These are phyloP conservation scores for Syzygium aromaticum DNA, from an alignment of 345 rosid species.

Conservation along the genomic window DNA sequence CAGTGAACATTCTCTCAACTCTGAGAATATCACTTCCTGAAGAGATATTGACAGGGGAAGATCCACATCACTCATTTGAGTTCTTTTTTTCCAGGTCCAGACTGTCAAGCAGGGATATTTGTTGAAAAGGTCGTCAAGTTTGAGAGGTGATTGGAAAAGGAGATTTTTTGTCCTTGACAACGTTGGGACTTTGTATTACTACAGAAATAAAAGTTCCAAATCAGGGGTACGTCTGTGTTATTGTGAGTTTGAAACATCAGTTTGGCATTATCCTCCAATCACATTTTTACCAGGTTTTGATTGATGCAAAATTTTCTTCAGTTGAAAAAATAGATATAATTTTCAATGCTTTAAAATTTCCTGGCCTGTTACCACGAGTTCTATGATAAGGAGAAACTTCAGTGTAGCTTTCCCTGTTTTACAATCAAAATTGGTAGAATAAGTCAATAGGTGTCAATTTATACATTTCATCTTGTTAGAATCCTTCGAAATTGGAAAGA, in stretches of 20 bases:
- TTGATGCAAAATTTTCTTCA: not conserved
- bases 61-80: not conserved
- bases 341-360: not conserved
- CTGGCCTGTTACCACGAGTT: not conserved
- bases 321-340: not conserved
- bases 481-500: not conserved
- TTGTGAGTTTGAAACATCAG: not conserved
- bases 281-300: not conserved
- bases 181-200: slow-evolving; percentile 69
- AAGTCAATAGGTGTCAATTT: not conserved
- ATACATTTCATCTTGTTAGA: not conserved
- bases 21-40: not conserved
- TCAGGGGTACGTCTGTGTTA: slow-evolving; percentile 34
- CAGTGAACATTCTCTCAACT: not conserved
- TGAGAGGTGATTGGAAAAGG: slow-evolving; percentile 79
- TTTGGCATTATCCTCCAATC: not conserved
- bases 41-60: not conserved
- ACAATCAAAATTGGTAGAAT: not conserved
- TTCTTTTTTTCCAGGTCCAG: slow-evolving; percentile 24
- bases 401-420: not conserved
- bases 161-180: slow-evolving; percentile 82
- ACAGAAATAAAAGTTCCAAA: slow-evolving; percentile 51
- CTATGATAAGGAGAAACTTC: not conserved
- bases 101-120: slow-evolving; percentile 79
- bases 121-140: slow-evolving; percentile 58